A percentile compares a stretch with the other conserved stretches of the same genome.
These are phyloP conservation scores for Mortierella sp. DNA, from an alignment of 371 early-diverging fungal species.

Conservation along the genomic window DNA sequence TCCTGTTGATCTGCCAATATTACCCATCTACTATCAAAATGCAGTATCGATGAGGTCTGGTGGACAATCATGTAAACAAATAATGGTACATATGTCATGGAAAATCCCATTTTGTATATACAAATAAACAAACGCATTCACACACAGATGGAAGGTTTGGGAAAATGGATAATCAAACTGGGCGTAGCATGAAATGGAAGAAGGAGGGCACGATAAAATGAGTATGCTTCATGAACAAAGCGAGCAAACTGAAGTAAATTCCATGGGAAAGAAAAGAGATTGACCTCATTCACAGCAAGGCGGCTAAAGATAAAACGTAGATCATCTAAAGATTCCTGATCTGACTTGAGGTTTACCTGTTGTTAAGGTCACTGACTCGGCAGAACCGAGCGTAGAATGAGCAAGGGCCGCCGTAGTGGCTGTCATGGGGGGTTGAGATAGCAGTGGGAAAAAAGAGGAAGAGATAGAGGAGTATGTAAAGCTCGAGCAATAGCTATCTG, in stretches of 20 bases:
- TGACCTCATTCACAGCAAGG: not conserved
- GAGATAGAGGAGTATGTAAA: not conserved
- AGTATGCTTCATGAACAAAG: too few relatives aligned
- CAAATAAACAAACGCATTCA: too few relatives aligned
- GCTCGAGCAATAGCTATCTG: not conserved
- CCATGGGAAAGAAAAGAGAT: not conserved
- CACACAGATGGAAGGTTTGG: too few relatives aligned
- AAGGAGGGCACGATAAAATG: too few relatives aligned
- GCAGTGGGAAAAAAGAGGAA: not conserved
- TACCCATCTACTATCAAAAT: not conserved
- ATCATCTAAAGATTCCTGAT: not conserved
- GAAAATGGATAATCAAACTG: too few relatives aligned
- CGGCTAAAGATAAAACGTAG: not conserved
- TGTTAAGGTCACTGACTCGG: not conserved
- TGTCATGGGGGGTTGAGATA: not conserved
- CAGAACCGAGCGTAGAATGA: not conserved
- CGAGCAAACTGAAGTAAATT: not conserved
- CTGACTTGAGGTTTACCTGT: not conserved
- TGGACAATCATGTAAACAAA: slow-evolving; percentile 1
- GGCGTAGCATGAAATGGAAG: too few relatives aligned
- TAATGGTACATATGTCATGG: not conserved
- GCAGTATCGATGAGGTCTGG: not conserved
- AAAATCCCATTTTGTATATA: too few relatives aligned
- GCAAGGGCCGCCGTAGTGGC: not conserved
- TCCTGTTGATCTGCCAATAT: not conserved